These are phyloP conservation scores for Gonapodya prolifera DNA, from an alignment of 192 early-diverging fungal genomes.

Conservation along the genomic window DNA sequence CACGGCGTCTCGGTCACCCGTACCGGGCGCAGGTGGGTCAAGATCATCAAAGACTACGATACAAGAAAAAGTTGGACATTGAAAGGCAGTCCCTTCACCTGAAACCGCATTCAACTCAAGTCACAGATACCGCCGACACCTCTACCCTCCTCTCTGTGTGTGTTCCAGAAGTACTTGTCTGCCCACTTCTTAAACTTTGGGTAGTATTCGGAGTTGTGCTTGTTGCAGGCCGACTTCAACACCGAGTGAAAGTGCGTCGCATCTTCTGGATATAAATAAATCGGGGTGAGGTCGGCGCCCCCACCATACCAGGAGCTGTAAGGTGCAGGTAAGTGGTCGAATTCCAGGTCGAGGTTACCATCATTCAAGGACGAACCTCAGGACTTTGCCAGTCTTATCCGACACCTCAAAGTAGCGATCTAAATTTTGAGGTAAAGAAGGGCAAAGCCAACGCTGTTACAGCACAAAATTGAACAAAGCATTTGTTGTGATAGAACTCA, in stretches of 20 bases:
- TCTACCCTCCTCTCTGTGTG: slow-evolving; percentile 77
- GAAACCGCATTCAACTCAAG: too few relatives aligned
- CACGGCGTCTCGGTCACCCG: slow-evolving; percentile 40
- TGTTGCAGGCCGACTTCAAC: slow-evolving; percentile 86
- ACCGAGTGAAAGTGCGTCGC: slow-evolving; percentile 84
- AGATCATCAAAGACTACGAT: slow-evolving; percentile 99
- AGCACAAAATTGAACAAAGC: too few relatives aligned
- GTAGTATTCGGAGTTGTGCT: slow-evolving; percentile 72
- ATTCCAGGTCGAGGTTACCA: neutral
- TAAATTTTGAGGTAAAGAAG: too few relatives aligned
- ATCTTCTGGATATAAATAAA: slow-evolving; percentile 83
- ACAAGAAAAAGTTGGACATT: too few relatives aligned
- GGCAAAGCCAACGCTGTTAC: too few relatives aligned
- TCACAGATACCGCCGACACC: slow-evolving; percentile 96
- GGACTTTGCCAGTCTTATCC: slow-evolving; percentile 33
- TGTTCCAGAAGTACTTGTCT: slow-evolving; percentile 83
- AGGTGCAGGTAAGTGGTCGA: slow-evolving; percentile 26
- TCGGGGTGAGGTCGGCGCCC: slow-evolving; percentile 86
- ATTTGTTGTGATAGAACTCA: too few relatives aligned
- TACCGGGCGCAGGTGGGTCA: slow-evolving; percentile 27
- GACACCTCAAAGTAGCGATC: slow-evolving; percentile 91
- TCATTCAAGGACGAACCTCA: slow-evolving; percentile 10
- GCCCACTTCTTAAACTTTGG: slow-evolving; percentile 91
- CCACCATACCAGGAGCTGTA: slow-evolving; percentile 93
- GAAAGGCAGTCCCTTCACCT: too few relatives aligned